Conservation (phyloP, 768 basidiomycete species). For the Kwoniella bestiolae region DNA sequence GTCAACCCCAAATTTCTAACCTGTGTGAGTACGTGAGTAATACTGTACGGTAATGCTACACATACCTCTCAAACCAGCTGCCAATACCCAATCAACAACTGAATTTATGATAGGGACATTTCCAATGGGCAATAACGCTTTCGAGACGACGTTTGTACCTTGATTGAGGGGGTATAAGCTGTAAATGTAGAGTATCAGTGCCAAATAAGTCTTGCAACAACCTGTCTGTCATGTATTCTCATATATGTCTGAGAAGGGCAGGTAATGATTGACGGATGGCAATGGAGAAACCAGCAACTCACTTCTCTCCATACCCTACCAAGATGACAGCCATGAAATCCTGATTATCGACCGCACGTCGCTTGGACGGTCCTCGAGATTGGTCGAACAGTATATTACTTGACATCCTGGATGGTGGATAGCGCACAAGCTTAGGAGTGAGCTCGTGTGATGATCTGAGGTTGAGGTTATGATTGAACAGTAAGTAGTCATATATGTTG, state of each 20-base stretch:
- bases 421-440: background rate
- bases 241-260: background rate
- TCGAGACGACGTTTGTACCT: slow-evolving; percentile 68
- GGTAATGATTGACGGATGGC: background rate
- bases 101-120: slow-evolving; percentile 88
- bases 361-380: slow-evolving; percentile 18
- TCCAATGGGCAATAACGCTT: slow-evolving; percentile 82
- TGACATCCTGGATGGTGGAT: slow-evolving; percentile 10
- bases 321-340: slow-evolving; percentile 89
- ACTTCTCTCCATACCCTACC: slow-evolving; percentile 93
- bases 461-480: background rate
- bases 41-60: too few relatives aligned
- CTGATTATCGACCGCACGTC: slow-evolving; percentile 37
- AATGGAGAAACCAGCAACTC: slow-evolving; percentile 51
- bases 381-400: slow-evolving; percentile 26
- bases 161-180: slow-evolving; percentile 61
- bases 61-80: slow-evolving; percentile 83
- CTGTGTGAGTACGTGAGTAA: too few relatives aligned
- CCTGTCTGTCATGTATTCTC: too few relatives aligned
- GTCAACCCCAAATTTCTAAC: slow-evolving; percentile 16
- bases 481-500: too few relatives aligned
- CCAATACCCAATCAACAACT: slow-evolving; percentile 81
- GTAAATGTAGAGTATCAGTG: too few relatives aligned
- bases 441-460: background rate
- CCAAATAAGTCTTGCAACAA: too few relatives aligned